A percentile compares a stretch with the other conserved stretches of the same genome.
phyloP scores from a whole-genome alignment of 805 yeast genomes.

The Metschnikowia vanudenii region DNA sequence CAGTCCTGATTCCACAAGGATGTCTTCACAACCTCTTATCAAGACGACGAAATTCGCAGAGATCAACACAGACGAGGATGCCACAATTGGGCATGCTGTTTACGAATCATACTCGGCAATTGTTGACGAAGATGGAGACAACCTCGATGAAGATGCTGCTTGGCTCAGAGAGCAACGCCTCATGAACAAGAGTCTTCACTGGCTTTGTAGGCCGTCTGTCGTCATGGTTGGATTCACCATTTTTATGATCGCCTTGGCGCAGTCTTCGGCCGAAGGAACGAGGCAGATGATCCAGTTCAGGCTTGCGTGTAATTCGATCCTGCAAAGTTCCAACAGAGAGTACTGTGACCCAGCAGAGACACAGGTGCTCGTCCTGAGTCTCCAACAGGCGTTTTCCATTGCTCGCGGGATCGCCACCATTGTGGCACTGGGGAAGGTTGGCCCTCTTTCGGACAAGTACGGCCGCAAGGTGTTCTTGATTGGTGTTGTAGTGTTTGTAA shows the following conservation, averaged over 20 bases:
- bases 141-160: conserved; percentile 39
- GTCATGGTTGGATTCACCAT: conserved; percentile 44
- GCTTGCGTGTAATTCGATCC: conserved; percentile 30
- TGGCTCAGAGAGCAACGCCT: conserved; percentile 51
- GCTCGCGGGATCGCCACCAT: conserved; percentile 46
- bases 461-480: conserved; percentile 34
- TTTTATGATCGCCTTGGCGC: conserved; percentile 44
- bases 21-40: conserved; percentile 7
- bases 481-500: conserved; percentile 18
- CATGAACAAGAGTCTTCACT: conserved; percentile 42
- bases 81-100: conserved; percentile 30
- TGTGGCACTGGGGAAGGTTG: conserved; percentile 54
- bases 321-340: conserved; percentile 9
- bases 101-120: conserved; percentile 42
- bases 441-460: conserved; percentile 37
- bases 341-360: conserved; percentile 33
- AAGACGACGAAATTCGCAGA: conserved; percentile 9
- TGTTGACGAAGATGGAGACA: conserved; percentile 33
- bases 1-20: too few relatives aligned
- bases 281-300: conserved; percentile 37
- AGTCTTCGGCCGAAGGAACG: conserved; percentile 38
- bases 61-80: conserved; percentile 11
- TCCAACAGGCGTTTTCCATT: conserved; percentile 46
- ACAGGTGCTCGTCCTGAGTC: conserved; percentile 44
- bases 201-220: conserved; percentile 60